phyloP scores from a whole-genome alignment of 2,329 filamentous ascomycete species.

The Thelonectria blattea region DNA sequence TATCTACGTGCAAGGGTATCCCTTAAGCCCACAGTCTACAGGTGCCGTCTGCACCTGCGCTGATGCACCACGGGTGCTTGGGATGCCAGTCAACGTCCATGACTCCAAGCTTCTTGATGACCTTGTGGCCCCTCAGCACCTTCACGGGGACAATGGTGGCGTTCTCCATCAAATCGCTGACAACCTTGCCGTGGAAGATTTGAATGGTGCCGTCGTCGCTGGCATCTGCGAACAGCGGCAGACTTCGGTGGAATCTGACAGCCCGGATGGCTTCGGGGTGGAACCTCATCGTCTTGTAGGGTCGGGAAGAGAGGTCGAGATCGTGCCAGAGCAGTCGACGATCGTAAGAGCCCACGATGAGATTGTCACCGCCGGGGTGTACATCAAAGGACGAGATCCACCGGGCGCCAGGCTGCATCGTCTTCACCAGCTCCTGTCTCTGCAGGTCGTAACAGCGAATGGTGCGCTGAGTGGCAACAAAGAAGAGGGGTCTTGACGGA shows the following conservation, averaged over 20 bases:
- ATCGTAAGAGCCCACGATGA: conserved; percentile 95
- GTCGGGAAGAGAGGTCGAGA: conserved; percentile 85
- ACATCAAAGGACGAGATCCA: conserved; percentile 95
- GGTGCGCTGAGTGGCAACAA: conserved; percentile 91
- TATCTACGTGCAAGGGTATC: neutral
- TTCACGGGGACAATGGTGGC: conserved; percentile 96
- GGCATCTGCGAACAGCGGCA: conserved; percentile 89
- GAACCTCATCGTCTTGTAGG: conserved; percentile 97
- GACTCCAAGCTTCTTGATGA: conserved; percentile 85
- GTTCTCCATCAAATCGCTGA: conserved; percentile 93
- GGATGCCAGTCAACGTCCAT: conserved; percentile 97
- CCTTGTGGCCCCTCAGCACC: conserved; percentile 87
- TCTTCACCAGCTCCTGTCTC: conserved; percentile 89
- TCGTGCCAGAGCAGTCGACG: conserved; percentile 95
- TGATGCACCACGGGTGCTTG: conserved; percentile 90
- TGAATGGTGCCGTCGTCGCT: conserved; percentile 94
- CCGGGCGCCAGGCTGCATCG: conserved; percentile 88
- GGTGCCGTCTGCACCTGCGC: conserved; percentile 91
- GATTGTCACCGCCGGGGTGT: conserved; percentile 90
- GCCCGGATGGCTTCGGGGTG: conserved; percentile 89
- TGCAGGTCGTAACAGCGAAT: conserved; percentile 95
- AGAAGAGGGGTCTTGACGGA: conserved; percentile 89
- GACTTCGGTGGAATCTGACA: conserved; percentile 83
- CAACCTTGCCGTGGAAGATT: conserved; percentile 96
- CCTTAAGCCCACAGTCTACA: conserved; percentile 78